Evolutionary conservation across 495 filamentous ascomycete genomes (phyloP).

Genomic region (Xylaria castorea): DNA sequence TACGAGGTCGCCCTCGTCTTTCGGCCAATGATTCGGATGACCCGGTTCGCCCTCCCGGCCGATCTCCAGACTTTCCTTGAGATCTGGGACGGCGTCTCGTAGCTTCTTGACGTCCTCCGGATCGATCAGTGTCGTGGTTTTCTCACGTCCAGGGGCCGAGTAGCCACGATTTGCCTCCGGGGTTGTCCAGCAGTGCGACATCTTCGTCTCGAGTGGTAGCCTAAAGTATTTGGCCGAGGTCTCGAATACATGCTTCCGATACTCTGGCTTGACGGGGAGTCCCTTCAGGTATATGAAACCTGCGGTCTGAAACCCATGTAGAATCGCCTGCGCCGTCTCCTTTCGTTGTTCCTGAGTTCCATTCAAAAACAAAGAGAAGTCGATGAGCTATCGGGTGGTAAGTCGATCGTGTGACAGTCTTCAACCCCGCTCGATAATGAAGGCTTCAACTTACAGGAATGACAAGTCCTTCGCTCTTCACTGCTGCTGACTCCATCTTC

Average conservation of each 20-base stretch:
- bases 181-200: conserved; percentile 71
- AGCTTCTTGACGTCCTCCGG: conserved; percentile 63
- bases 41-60: conserved; percentile 73
- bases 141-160: conserved; percentile 76
- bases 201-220: conserved; percentile 72
- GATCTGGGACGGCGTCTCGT: conserved; percentile 68
- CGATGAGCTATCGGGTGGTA: conserved; percentile 69
- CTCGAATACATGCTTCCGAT: conserved; percentile 67
- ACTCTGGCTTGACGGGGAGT: conserved; percentile 69
- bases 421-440: not conserved
- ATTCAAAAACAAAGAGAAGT: conserved; percentile 78
- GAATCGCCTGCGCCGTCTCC: conserved; percentile 71
- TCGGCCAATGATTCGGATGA: conserved; percentile 83
- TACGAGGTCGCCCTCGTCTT: conserved; percentile 64
- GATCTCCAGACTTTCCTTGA: conserved; percentile 87
- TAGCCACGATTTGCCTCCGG: conserved; percentile 83
- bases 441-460: conserved; percentile 65
- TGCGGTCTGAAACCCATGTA: conserved; percentile 80
- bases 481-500: conserved; percentile 60
- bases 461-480: conserved; percentile 68
- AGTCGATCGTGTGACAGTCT: conserved; percentile 27
- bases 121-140: conserved; percentile 67
- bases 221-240: conserved; percentile 80
- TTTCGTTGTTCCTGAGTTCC: conserved; percentile 67
- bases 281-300: conserved; percentile 92